These are phyloP conservation scores for Cadophora sp. DNA, from an alignment of 2,329 filamentous ascomycete species.

Conservation along the genomic window DNA sequence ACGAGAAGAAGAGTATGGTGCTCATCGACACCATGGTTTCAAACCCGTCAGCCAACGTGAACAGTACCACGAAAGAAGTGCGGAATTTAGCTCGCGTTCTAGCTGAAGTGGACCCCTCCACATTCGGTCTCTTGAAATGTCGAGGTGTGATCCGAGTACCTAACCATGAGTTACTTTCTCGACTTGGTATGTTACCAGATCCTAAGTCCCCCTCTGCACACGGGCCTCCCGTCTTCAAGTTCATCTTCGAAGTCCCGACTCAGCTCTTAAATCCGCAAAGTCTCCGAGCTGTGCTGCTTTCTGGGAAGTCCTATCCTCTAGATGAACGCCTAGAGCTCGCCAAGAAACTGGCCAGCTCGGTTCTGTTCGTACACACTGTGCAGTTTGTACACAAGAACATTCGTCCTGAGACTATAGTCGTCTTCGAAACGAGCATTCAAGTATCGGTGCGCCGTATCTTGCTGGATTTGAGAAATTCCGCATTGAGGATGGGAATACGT, in stretches of 20 bases:
- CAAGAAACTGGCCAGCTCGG: constrained; percentile 40
- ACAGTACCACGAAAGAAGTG: constrained; percentile 30
- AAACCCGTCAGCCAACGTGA: constrained; percentile 25
- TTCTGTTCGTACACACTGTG: constrained; percentile 42
- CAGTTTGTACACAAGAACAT: constrained; percentile 48
- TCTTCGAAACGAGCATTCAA: constrained; percentile 34
- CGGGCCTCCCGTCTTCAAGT: constrained; percentile 24
- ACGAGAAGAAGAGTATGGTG: constrained; percentile 16
- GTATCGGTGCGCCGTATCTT: constrained; percentile 25
- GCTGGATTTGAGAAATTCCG: constrained; percentile 33
- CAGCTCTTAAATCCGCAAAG: constrained; percentile 20
- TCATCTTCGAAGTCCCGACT: constrained; percentile 30
- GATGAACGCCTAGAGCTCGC: constrained; percentile 38
- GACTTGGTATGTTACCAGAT: no score
- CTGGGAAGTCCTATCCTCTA: constrained; percentile 23
- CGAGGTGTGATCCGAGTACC: constrained; percentile 30
- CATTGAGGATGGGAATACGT: constrained; percentile 29
- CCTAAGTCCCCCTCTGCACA: neutral
- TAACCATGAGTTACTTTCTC: no score
- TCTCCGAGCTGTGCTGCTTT: constrained; percentile 24
- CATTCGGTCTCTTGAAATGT: constrained; percentile 36
- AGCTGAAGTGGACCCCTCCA: constrained; percentile 30
- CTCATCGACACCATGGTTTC: constrained; percentile 31
- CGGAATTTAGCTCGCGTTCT: constrained; percentile 34
- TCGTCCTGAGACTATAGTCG: constrained; percentile 45